These are phyloP conservation scores for Penicillium oxalicum DNA, from an alignment of 2,329 filamentous ascomycete genomes.

Conservation along the genomic window DNA sequence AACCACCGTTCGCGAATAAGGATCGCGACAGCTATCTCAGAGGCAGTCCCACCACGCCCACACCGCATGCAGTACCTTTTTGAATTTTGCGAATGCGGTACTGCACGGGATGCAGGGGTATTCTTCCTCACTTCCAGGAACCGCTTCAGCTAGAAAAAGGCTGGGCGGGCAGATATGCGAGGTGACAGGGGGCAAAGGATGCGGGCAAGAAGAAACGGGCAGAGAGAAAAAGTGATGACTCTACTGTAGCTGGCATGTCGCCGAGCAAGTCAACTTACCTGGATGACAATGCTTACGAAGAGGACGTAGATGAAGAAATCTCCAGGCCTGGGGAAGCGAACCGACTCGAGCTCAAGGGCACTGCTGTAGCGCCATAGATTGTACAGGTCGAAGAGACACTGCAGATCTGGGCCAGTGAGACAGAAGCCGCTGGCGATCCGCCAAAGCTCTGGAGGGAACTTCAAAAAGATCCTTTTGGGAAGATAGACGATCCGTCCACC, in stretches of 20 bases:
- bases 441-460: conserved; percentile 56
- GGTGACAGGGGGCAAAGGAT: conserved; percentile 37
- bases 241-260: conserved; percentile 10
- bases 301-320: conserved; percentile 75
- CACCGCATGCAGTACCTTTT: conserved; percentile 57
- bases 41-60: conserved; percentile 70
- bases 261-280: conserved; percentile 59
- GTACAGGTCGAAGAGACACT: conserved; percentile 67
- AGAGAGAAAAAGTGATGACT: conserved; percentile 12
- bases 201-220: conserved; percentile 12
- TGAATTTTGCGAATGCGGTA: conserved; percentile 52
- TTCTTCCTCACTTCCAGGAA: conserved; percentile 82
- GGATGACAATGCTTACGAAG: conserved; percentile 64
- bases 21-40: conserved; percentile 56
- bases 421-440: conserved; percentile 54
- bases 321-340: conserved; percentile 67
- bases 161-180: conserved; percentile 78
- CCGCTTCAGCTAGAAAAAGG: conserved; percentile 63
- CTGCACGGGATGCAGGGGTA: conserved; percentile 59
- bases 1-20: conserved; percentile 58
- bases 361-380: conserved; percentile 73
- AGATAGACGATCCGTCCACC: conserved; percentile 49
- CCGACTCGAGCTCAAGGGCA: conserved; percentile 64
- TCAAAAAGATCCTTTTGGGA: conserved; percentile 43
- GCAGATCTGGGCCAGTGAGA: conserved; percentile 50